A percentile compares a stretch with the other conserved stretches of the same genome.
Conservation (phyloP, 2,329 filamentous ascomycete species). For the Talaromyces sp. region DNA sequence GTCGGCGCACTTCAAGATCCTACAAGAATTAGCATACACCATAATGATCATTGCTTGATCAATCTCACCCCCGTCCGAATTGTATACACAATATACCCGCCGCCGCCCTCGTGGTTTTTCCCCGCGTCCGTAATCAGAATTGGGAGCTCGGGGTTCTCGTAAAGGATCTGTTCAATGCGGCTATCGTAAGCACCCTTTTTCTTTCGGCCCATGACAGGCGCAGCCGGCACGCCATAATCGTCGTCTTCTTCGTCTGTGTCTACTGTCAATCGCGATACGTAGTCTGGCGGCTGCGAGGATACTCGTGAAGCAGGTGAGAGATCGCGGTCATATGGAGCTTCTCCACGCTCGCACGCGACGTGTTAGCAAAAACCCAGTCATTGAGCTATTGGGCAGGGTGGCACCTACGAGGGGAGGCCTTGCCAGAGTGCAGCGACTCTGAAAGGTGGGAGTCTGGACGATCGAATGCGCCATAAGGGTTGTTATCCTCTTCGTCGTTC, state of each 20-base stretch:
- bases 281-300: constrained; percentile 61
- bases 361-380: not conserved
- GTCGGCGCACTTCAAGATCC: constrained; percentile 90
- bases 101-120: constrained; percentile 88
- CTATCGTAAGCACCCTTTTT: constrained; percentile 83
- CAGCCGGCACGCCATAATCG: constrained; percentile 46
- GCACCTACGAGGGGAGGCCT: constrained; percentile 50
- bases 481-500: constrained; percentile 95
- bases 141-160: constrained; percentile 84
- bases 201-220: constrained; percentile 52
- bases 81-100: constrained; percentile 94
- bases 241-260: constrained; percentile 55
- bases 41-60: not conserved
- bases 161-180: constrained; percentile 93
- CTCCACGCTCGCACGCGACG: not conserved
- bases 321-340: constrained; percentile 56
- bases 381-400: not conserved
- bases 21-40: constrained; percentile 32
- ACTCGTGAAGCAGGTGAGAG: constrained; percentile 66
- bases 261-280: constrained; percentile 48
- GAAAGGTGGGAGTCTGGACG: constrained; percentile 74
- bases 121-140: constrained; percentile 93
- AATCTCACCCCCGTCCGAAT: constrained; percentile 80
- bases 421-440: constrained; percentile 59
- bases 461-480: constrained; percentile 93